phyloP scores from a whole-genome alignment of 495 filamentous ascomycete species.

The Penicillium parvum region DNA sequence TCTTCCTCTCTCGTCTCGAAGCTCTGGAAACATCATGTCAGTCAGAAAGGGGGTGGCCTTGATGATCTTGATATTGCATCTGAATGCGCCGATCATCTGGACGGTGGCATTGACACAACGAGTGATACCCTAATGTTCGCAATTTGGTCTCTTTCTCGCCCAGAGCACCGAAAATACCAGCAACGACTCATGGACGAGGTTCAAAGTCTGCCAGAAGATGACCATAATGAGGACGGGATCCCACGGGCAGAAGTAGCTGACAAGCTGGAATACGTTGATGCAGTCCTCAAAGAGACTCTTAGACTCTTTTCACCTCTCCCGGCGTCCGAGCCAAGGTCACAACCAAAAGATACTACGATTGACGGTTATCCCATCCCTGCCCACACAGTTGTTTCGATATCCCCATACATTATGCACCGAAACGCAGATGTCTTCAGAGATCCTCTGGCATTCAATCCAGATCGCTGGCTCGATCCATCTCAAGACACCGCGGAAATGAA shows the following conservation, averaged over 20 bases:
- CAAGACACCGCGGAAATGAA: constrained; percentile 45
- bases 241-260: constrained; percentile 55
- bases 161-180: constrained; percentile 23
- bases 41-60: not conserved
- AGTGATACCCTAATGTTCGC: constrained; percentile 36
- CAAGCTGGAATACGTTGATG: constrained; percentile 58
- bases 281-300: constrained; percentile 67
- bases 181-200: constrained; percentile 23
- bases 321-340: constrained; percentile 56
- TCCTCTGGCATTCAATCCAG: constrained; percentile 50
- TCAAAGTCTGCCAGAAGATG: not conserved
- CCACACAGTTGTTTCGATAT: constrained; percentile 56
- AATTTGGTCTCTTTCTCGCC: constrained; percentile 30
- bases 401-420: constrained; percentile 60
- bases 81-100: constrained; percentile 9
- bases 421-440: constrained; percentile 50
- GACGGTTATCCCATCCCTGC: constrained; percentile 46
- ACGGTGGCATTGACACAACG: constrained; percentile 12
- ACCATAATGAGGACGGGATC: constrained; percentile 1
- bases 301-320: constrained; percentile 63
- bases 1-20: no score
- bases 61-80: constrained; percentile 11
- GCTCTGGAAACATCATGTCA: not conserved
- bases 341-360: constrained; percentile 14
- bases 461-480: constrained; percentile 47